phyloP scores from a whole-genome alignment of 345 rosid genomes.

The Eucalyptus pauciflora region DNA sequence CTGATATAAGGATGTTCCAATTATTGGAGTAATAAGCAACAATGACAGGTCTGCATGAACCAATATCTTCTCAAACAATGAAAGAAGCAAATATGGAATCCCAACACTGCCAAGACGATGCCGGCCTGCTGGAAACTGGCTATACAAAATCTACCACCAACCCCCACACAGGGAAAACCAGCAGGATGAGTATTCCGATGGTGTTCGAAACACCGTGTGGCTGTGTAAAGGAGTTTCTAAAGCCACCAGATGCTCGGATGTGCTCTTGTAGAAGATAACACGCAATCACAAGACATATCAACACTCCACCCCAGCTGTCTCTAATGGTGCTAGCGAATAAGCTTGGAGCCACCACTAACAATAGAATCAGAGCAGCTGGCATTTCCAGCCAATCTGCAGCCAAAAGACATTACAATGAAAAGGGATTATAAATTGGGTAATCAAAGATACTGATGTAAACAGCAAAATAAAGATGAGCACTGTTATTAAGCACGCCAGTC shows the following conservation, averaged over 20 bases:
- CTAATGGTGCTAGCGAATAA: slow-evolving; percentile 57
- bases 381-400: slow-evolving; percentile 66
- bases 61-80: background rate
- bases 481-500: background rate
- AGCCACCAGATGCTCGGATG: slow-evolving; percentile 94
- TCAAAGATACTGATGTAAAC: background rate
- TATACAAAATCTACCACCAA: slow-evolving; percentile 48
- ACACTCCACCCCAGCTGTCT: slow-evolving; percentile 48
- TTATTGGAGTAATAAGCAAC: background rate
- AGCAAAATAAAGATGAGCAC: background rate
- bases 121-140: background rate
- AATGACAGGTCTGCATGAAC: background rate
- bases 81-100: background rate
- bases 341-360: slow-evolving; percentile 66
- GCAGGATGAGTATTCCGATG: slow-evolving; percentile 61
- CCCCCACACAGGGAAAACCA: slow-evolving; percentile 79
- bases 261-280: slow-evolving; percentile 95
- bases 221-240: slow-evolving; percentile 73
- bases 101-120: background rate
- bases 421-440: background rate
- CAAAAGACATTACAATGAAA: background rate
- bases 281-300: slow-evolving; percentile 60
- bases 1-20: background rate
- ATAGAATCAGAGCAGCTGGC: slow-evolving; percentile 69
- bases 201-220: slow-evolving; percentile 72